Evolutionary conservation across 106 monocot genomes (phyloP), one percentile per base, ranked within the genome.

Genomic region (Xerophyta viscosa): DNA sequence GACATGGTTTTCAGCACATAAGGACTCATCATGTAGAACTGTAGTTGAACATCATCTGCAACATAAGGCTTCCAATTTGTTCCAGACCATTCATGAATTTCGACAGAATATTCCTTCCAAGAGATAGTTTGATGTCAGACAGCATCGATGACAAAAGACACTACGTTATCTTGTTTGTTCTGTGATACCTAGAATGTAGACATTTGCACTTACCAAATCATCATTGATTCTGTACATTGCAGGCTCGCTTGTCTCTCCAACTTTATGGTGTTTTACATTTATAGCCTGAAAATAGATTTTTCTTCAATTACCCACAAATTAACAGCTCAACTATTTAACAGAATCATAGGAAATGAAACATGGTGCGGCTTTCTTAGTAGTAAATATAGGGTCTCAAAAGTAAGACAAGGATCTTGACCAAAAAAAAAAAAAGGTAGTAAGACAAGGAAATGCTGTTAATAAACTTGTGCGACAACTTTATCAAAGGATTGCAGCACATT

Each of bases 11-110:
- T 89, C 71, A 98, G 64, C 3, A 89, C 77, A 55, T 98, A 98
- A 50, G 96, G 96, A 54, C 96, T 98, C 88, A 98, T 98, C 89
- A 89, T 98, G 68, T 89, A 89, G 60, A 98, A 98, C 54, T 90
- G 98, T 57, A 90, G 71, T 62, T 98, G 98, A 46, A 98, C 90
- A 70, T 98, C 98, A 86, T 90, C 66, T 27, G 90, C 79, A 29
- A 77, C 46, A 56, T 90, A 98, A 14, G 98, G 86, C 46, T 77
- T 57, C 90, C 98, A 98, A 43, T 71, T 77, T 37, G 75, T 57
- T 66, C 98, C 90, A 77, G 86, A 79, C 98, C 90, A 83, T 64
- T 98, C 98, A 60, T 82, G 86, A 30, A 98, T 90, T 59, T 98
- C 98, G 60, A 90, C 58, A 36, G 77, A 83, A 43, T 82, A 98